Percentiles rank a stretch among this genome's conserved stretches.
These are phyloP conservation scores for Fusarium fracticaudum DNA, from an alignment of 2,329 filamentous ascomycete genomes.

Conservation along the genomic window DNA sequence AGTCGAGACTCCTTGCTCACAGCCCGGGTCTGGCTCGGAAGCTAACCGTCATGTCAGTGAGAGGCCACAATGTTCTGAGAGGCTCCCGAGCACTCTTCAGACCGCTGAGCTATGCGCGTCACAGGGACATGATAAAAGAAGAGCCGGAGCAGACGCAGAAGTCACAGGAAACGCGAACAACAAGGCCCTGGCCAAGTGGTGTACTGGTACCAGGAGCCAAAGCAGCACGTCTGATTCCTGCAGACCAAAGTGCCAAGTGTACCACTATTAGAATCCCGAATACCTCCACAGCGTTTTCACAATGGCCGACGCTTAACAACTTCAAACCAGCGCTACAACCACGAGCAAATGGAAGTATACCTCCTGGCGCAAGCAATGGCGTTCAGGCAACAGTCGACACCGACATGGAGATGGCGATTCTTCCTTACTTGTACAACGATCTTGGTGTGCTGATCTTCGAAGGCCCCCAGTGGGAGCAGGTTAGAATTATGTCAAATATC, in stretches of 20 bases:
- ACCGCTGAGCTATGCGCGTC: neutral
- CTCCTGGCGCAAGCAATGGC: neutral
- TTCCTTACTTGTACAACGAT: slow-evolving; percentile 44
- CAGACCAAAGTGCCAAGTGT: neutral
- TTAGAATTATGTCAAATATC: slow-evolving; percentile 35
- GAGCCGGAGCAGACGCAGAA: neutral
- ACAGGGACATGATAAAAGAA: neutral
- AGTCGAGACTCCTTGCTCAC: neutral
- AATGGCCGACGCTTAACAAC: slow-evolving; percentile 37
- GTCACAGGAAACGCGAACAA: neutral
- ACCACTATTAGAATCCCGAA: neutral
- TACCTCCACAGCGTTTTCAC: neutral
- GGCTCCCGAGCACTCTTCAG: neutral
- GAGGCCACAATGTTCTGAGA: neutral
- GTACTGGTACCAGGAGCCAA: neutral
- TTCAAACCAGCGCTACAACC: slow-evolving; percentile 36
- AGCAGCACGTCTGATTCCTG: neutral
- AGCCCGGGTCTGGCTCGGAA: no score
- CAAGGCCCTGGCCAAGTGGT: neutral
- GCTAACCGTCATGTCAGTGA: neutral
- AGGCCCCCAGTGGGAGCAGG: slow-evolving; percentile 38
- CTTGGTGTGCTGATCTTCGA: slow-evolving; percentile 46
- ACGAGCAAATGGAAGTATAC: neutral
- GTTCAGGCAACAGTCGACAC: neutral
- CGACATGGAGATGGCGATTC: neutral